Conservation (phyloP, 2,329 filamentous ascomycete genomes). For the Aspergillus sp. region DNA sequence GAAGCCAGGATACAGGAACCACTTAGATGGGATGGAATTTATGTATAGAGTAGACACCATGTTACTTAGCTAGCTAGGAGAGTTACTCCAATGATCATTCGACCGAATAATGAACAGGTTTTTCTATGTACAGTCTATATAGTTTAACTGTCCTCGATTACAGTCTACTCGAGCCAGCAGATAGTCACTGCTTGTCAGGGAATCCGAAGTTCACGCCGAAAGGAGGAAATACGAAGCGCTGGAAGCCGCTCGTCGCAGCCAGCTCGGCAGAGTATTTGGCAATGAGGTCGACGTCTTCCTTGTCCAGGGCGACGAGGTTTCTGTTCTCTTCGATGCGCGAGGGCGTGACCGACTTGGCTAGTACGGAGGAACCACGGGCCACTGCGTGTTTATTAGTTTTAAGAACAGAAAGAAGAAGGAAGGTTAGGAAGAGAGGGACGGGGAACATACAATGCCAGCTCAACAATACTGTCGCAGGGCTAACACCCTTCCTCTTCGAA, state of each 20-base stretch:
- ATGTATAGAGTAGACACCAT: neutral
- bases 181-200: slow-evolving; percentile 58
- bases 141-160: neutral
- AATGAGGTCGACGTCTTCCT: slow-evolving; percentile 37
- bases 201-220: slow-evolving; percentile 71
- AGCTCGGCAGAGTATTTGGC: slow-evolving; percentile 37
- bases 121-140: slow-evolving; percentile 8
- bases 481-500: slow-evolving; percentile 40
- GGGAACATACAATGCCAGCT: slow-evolving; percentile 44
- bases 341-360: slow-evolving; percentile 44
- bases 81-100: neutral
- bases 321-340: slow-evolving; percentile 43
- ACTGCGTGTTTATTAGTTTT: slow-evolving; percentile 19
- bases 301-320: slow-evolving; percentile 39
- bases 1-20: neutral
- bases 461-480: slow-evolving; percentile 41
- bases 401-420: neutral
- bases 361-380: slow-evolving; percentile 40
- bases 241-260: slow-evolving; percentile 32
- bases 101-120: neutral
- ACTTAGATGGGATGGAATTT: neutral
- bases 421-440: neutral
- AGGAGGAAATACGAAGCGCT: slow-evolving; percentile 64
- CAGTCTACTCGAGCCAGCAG: neutral
- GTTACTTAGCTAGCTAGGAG: neutral